phyloP scores from a whole-genome alignment of 2,329 filamentous ascomycete genomes.

The Xylaria sp. region DNA sequence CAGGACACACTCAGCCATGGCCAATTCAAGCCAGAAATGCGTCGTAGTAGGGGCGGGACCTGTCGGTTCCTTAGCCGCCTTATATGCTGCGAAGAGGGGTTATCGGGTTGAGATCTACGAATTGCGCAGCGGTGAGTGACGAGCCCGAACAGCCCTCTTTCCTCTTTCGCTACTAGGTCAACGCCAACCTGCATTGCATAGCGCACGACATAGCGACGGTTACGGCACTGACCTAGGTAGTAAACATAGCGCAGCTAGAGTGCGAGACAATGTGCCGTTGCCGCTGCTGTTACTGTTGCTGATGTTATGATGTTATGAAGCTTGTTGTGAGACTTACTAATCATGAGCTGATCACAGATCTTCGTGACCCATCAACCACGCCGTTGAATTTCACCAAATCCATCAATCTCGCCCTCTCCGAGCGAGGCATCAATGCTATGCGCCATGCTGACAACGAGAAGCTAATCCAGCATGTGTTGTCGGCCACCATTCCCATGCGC shows the following conservation, averaged over 20 bases:
- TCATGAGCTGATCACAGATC: constrained; percentile 68
- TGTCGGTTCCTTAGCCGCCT: constrained; percentile 88
- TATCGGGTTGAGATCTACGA: constrained; percentile 95
- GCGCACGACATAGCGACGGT: constrained; percentile 2
- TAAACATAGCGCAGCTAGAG: neutral
- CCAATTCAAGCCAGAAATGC: constrained; percentile 67
- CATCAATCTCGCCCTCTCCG: constrained; percentile 96
- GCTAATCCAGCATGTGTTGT: constrained; percentile 79
- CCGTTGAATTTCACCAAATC: constrained; percentile 97
- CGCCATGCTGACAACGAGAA: constrained; percentile 72
- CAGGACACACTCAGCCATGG: constrained; percentile 18
- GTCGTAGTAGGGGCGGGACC: constrained; percentile 92
- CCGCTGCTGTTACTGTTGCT: no score
- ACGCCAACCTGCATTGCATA: constrained; percentile 16
- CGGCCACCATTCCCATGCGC: constrained; percentile 88
- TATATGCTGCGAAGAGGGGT: constrained; percentile 91
- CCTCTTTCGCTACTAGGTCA: constrained; percentile 4
- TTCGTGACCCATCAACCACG: constrained; percentile 82
- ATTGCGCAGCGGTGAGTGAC: constrained; percentile 80
- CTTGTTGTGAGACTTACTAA: neutral
- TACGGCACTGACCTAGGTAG: no score
- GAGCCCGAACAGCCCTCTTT: constrained; percentile 1
- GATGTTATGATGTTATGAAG: no score
- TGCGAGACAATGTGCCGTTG: neutral
- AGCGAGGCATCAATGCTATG: constrained; percentile 92